These are phyloP conservation scores for Eucalyptus albens DNA, from an alignment of 345 rosid genomes.

Conservation along the genomic window DNA sequence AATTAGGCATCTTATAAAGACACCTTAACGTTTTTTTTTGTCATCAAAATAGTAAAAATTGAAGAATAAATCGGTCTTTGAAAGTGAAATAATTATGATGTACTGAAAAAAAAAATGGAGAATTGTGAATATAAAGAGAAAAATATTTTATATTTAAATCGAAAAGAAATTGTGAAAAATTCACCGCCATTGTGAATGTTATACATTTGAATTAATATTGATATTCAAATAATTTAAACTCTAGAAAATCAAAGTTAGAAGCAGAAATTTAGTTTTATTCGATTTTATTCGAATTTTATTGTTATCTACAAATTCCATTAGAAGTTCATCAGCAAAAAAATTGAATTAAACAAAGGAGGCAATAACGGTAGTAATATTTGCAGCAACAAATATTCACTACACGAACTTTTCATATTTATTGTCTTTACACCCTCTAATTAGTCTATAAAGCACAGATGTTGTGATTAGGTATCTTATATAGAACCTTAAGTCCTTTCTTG, in stretches of 20 bases:
- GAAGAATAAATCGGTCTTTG: neutral
- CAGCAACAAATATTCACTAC: neutral
- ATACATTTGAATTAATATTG: neutral
- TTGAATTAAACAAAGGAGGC: neutral
- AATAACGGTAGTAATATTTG: neutral
- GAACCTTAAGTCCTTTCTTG: neutral
- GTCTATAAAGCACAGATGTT: neutral
- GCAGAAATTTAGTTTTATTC: neutral
- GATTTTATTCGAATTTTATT: neutral
- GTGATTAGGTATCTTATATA: neutral
- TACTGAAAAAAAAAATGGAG: neutral
- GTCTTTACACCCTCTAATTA: no score
- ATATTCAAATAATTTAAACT: no score
- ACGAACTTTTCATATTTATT: no score
- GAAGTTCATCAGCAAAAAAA: neutral
- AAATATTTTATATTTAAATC: no score
- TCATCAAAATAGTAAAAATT: neutral
- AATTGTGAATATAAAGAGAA: neutral
- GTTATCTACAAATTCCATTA: neutral
- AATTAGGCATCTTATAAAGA: neutral
- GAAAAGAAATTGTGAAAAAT: no score
- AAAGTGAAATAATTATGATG: neutral
- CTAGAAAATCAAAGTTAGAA: neutral
- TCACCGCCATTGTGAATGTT: fast-evolving
- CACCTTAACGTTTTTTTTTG: no score